These are phyloP conservation scores for Rhizodiscina lignyota DNA, from an alignment of 495 filamentous ascomycete genomes.

Conservation along the genomic window DNA sequence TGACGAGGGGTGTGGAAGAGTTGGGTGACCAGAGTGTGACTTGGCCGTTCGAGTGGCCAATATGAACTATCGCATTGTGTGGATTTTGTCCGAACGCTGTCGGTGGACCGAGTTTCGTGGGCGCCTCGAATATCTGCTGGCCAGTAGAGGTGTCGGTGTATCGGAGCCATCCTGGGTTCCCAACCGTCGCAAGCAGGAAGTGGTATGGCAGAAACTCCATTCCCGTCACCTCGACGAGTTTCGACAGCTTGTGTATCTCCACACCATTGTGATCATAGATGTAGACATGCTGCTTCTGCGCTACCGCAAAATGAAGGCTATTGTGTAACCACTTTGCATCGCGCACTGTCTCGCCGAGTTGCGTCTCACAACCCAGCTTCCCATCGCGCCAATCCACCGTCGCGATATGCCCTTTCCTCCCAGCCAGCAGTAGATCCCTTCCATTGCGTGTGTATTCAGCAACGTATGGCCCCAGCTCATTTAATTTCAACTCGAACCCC, in stretches of 20 bases:
- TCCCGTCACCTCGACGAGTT: slow-evolving; percentile 81
- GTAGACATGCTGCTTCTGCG: slow-evolving; percentile 91
- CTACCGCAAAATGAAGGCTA: slow-evolving; percentile 90
- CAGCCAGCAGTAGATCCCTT: slow-evolving; percentile 65
- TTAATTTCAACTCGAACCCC: slow-evolving; percentile 74
- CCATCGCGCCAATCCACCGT: slow-evolving; percentile 94
- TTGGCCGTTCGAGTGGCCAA: slow-evolving; percentile 85
- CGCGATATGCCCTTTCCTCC: slow-evolving; percentile 86
- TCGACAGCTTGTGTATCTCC: slow-evolving; percentile 77
- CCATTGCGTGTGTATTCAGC: slow-evolving; percentile 84
- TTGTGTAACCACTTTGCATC: slow-evolving; percentile 92
- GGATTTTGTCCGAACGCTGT: slow-evolving; percentile 77
- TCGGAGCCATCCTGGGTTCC: slow-evolving; percentile 71
- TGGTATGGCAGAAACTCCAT: slow-evolving; percentile 96
- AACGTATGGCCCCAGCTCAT: slow-evolving; percentile 68
- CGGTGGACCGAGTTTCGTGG: slow-evolving; percentile 69
- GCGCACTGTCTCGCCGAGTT: slow-evolving; percentile 74
- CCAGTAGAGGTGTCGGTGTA: slow-evolving; percentile 94
- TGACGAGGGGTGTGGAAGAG: slow-evolving; percentile 67
- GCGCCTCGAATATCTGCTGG: slow-evolving; percentile 62
- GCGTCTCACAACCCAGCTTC: slow-evolving; percentile 76
- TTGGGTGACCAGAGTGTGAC: slow-evolving; percentile 97
- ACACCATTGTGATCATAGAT: slow-evolving; percentile 85
- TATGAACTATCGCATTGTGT: slow-evolving; percentile 76
- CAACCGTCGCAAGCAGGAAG: slow-evolving; percentile 76